phyloP scores from a whole-genome alignment of 2,329 filamentous ascomycete species.

The Botrytis hyacinthi region DNA sequence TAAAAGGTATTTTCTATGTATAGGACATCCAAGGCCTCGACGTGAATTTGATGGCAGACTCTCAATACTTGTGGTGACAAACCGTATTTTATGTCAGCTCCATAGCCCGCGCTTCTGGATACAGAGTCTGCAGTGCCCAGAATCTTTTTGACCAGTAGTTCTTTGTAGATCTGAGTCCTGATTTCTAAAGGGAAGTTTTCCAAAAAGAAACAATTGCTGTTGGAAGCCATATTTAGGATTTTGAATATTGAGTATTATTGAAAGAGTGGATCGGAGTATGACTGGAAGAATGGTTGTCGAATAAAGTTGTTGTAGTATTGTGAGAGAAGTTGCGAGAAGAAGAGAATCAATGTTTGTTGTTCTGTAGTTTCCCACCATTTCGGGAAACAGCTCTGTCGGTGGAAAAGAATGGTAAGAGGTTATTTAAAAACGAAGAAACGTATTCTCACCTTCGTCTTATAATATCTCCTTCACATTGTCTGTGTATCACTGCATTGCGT shows the following conservation, averaged over 20 bases:
- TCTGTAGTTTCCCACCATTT: background rate
- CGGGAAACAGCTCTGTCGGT: background rate
- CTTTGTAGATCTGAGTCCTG: constrained; percentile 51
- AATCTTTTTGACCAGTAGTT: constrained; percentile 21
- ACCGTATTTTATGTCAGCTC: background rate
- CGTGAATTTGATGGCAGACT: constrained; percentile 12
- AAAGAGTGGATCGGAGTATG: background rate
- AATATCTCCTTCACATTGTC: fast-evolving
- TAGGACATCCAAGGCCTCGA: constrained; percentile 39
- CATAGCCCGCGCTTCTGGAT: background rate
- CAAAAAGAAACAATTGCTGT: background rate
- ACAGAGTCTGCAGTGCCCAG: constrained; percentile 1
- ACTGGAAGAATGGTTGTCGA: background rate
- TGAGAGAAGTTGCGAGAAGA: background rate
- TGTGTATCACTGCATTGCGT: background rate
- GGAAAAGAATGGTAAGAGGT: background rate
- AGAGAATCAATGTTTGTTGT: background rate
- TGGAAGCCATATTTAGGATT: background rate
- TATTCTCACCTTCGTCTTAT: background rate
- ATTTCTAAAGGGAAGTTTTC: constrained; percentile 45
- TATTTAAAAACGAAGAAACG: background rate
- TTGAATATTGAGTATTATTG: background rate
- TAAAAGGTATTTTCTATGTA: constrained; percentile 47
- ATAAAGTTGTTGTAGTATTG: background rate
- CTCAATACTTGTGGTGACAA: constrained; percentile 25